These are phyloP conservation scores for Calonectria henricotiae DNA, from an alignment of 2,329 filamentous ascomycete genomes.

Conservation along the genomic window DNA sequence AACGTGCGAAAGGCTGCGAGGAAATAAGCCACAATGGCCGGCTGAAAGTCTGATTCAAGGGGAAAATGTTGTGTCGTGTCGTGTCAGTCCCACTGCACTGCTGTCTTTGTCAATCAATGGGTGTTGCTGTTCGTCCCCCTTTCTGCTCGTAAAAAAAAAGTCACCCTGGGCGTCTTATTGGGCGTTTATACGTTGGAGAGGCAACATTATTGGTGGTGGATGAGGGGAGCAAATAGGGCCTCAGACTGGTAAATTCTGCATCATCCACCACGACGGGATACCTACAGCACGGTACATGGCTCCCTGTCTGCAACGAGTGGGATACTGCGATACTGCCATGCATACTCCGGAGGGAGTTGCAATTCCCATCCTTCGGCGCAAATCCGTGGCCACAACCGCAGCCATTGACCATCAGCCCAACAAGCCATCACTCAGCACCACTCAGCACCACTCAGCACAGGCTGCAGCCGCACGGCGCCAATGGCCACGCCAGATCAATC, in stretches of 20 bases:
- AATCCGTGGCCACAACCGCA: constrained; percentile 4
- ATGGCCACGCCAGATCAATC: constrained; percentile 19
- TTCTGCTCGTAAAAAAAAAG: background rate
- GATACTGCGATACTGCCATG: too few species aligned
- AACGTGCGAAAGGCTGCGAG: background rate
- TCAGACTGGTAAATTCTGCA: background rate
- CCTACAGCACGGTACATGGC: background rate
- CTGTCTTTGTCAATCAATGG: background rate
- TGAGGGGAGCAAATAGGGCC: background rate
- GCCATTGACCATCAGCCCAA: constrained; percentile 18
- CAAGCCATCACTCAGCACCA: constrained; percentile 6
- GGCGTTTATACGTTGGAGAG: constrained; percentile 1
- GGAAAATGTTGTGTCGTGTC: constrained; percentile 15
- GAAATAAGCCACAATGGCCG: constrained; percentile 1
- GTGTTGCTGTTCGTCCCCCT: constrained; percentile 5
- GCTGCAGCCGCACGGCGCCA: constrained; percentile 36
- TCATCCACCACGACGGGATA: background rate
- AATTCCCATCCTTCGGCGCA: background rate
- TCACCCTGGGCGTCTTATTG: constrained; percentile 4
- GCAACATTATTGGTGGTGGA: background rate
- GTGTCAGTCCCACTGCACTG: background rate
- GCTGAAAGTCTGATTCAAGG: constrained; percentile 16
- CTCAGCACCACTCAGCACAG: constrained; percentile 17
- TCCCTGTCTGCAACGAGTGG: background rate
- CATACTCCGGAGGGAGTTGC: background rate